Evolutionary conservation across 495 filamentous ascomycete genomes (phyloP), one percentile per base, ranked within the genome.

Genomic region (Beverwykella pulmonaria): DNA sequence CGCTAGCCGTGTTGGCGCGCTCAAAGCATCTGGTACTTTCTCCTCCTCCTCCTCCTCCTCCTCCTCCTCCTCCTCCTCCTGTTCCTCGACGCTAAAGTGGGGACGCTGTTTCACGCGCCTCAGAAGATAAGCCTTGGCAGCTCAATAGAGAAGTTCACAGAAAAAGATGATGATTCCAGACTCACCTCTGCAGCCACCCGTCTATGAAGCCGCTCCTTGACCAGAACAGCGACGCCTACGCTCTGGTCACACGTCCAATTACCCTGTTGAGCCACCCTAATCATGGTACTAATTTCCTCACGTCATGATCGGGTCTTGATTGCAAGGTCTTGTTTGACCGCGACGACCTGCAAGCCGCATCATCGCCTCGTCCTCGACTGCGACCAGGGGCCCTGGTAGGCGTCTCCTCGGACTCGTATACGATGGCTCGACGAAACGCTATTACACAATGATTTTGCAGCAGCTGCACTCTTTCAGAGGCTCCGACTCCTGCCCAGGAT

Each of bases 201-300:
- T 23, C 50, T n/a, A 14, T 46, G 48, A 36, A 53, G 36, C 20
- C 63, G 59, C 29, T 30, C 49, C 25, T 50, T 25, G 59, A 63
- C 65, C 22, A 54, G 59, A 63, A 58, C 6, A 36, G 34, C 39
- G 19, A 56, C 23, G 27, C 34, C 47, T 17, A 20, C 17, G 17
- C 32, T 50, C 22, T 56, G 17, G 64, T 67, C 64, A 67, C 64
- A 67, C 58, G 64, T 52, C 58, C 58, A 39, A 36, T 32, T 67
- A 12, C 57, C 63, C 23, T 41, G 54, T 61, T 8, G 5, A 55
- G 39, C 39, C 17, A 29, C 26, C 8, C 27, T 2, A 25, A 26
- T 12, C 34, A 19, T 55, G 30, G 53, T 58, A 26, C 61, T 58
- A 53, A 65, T 63, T 34, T 14, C 39, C 50, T 63, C 36, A 47